These are phyloP conservation scores for Buddleja alternifolia DNA, from an alignment of 257 asterid species.

Conservation along the genomic window DNA sequence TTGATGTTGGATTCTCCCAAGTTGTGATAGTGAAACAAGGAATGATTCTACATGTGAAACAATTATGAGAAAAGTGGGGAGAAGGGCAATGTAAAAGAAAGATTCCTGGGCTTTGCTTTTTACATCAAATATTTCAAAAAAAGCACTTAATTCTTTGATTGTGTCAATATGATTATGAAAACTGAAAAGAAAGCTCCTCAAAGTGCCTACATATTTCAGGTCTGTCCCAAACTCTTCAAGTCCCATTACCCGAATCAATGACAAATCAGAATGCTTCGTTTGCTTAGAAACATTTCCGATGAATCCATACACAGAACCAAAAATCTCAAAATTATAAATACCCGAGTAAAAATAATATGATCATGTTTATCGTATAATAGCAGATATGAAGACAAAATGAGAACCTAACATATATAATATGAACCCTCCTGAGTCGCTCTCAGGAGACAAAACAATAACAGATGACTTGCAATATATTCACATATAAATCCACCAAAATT, in stretches of 20 bases:
- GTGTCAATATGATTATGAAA: too few relatives aligned
- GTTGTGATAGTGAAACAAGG: conserved; percentile 41
- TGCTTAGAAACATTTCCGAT: too few relatives aligned
- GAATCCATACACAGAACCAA: too few relatives aligned
- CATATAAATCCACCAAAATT: conserved; percentile 29
- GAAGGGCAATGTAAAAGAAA: conserved; percentile 8
- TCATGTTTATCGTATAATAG: background rate
- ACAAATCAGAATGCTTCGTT: too few relatives aligned
- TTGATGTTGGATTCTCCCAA: conserved; percentile 33
- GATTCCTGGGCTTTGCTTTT: conserved; percentile 29
- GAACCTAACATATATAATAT: background rate
- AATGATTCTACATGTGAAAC: conserved; percentile 42
- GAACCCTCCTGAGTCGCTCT: background rate
- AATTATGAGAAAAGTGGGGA: conserved; percentile 39
- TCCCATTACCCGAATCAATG: conserved; percentile 4
- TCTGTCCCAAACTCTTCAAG: background rate
- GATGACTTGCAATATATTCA: conserved; percentile 8
- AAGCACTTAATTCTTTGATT: conserved; percentile 8
- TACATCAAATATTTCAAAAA: background rate
- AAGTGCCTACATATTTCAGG: conserved; percentile 11
- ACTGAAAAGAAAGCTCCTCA: conserved; percentile 15
- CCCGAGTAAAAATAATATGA: background rate
- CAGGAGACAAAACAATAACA: conserved; percentile 10
- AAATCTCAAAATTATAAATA: too few relatives aligned
- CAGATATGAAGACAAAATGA: conserved; percentile 8